These are phyloP conservation scores for Trichoderma orchidacearum DNA, from an alignment of 495 filamentous ascomycete genomes.

Conservation along the genomic window DNA sequence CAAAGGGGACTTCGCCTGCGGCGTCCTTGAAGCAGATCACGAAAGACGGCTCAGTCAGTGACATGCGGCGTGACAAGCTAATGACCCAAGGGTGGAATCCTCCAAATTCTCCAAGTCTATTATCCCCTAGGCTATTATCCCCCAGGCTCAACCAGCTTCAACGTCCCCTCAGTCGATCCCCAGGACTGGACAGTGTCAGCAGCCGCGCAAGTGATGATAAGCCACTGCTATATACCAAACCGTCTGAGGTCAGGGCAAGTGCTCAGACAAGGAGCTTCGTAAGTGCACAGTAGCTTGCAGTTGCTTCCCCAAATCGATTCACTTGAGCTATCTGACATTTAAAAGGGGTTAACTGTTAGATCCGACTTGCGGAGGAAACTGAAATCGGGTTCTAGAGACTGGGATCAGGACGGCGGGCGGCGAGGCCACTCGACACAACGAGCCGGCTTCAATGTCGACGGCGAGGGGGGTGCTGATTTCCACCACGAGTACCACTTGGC, in stretches of 20 bases:
- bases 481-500: background rate
- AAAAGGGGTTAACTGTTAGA: background rate
- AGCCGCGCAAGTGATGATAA: background rate
- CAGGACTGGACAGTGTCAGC: background rate
- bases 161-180: background rate
- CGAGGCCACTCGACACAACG: background rate
- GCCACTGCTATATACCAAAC: background rate
- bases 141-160: background rate
- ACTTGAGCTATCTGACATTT: background rate
- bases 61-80: background rate
- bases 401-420: background rate
- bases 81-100: background rate
- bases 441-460: background rate
- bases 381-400: background rate
- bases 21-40: background rate
- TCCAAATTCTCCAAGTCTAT: background rate
- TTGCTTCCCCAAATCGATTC: no score
- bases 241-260: background rate
- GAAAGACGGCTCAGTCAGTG: background rate
- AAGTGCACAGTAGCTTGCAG: no score
- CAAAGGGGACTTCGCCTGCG: background rate
- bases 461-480: background rate
- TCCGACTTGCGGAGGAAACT: background rate
- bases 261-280: background rate
- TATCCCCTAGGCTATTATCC: background rate